phyloP scores from a whole-genome alignment of 1,284 basidiomycete species.

The Meripilus lineatus region DNA sequence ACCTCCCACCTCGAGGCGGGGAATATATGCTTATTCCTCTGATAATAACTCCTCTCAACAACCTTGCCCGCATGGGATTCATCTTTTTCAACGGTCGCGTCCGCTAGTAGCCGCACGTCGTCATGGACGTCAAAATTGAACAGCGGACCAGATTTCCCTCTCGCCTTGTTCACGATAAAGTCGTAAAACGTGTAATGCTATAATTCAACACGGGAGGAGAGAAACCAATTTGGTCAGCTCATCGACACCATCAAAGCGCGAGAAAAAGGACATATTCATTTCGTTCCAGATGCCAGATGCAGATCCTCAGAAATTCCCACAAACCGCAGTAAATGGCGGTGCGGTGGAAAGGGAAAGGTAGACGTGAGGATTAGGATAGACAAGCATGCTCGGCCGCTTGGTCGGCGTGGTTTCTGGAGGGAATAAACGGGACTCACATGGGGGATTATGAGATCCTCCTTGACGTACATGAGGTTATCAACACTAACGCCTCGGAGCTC shows the following conservation, averaged over 20 bases:
- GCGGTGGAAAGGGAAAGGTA: too few relatives aligned
- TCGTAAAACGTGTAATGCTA: constrained; percentile 98
- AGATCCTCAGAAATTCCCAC: too few relatives aligned
- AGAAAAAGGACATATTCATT: too few relatives aligned
- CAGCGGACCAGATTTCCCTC: constrained; percentile 95
- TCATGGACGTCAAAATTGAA: constrained; percentile 99
- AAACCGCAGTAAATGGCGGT: too few relatives aligned
- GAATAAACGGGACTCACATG: constrained; percentile 51
- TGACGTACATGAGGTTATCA: constrained; percentile 98
- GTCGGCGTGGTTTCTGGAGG: too few relatives aligned
- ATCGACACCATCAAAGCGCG: too few relatives aligned
- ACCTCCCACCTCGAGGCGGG: constrained; percentile 94
- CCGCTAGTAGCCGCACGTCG: constrained; percentile 92
- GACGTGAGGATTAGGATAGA: too few relatives aligned
- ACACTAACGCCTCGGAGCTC: constrained; percentile 87
- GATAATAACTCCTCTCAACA: constrained; percentile 94
- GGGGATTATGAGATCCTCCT: constrained; percentile 96
- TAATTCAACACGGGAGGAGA: too few relatives aligned
- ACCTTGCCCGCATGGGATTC: constrained; percentile 99
- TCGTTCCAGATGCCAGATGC: too few relatives aligned
- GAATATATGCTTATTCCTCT: constrained; percentile 96
- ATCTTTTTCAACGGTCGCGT: constrained; percentile 96
- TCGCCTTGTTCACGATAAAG: constrained; percentile 97
- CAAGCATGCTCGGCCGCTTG: too few relatives aligned
- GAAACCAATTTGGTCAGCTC: too few relatives aligned